These are phyloP conservation scores for Polyporus arcularius DNA, from an alignment of 768 basidiomycete species.

Conservation along the genomic window DNA sequence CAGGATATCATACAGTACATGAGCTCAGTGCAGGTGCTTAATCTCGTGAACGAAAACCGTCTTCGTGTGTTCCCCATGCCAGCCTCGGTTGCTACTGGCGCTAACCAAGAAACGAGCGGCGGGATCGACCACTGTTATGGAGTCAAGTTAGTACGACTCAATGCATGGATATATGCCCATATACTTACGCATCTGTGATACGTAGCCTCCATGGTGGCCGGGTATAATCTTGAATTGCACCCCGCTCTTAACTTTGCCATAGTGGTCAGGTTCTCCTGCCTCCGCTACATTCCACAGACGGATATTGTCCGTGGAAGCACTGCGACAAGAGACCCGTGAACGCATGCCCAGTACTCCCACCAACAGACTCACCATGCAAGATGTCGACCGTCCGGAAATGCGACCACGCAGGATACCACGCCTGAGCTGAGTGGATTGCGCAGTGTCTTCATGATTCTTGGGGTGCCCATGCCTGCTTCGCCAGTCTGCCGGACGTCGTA, in stretches of 20 bases:
- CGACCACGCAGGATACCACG: constrained; percentile 86
- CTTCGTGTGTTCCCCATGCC: constrained; percentile 88
- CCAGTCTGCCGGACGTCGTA: constrained; percentile 93
- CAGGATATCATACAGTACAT: neutral
- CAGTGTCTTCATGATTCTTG: constrained; percentile 77
- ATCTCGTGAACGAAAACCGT: constrained; percentile 93
- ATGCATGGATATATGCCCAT: constrained; percentile 21
- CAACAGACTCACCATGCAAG: constrained; percentile 73
- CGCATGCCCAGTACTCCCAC: neutral
- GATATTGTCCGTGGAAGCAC: constrained; percentile 91
- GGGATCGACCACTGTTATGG: constrained; percentile 75
- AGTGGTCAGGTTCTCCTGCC: constrained; percentile 65
- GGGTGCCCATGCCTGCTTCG: constrained; percentile 59
- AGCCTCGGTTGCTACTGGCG: constrained; percentile 91
- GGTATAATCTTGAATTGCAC: constrained; percentile 94
- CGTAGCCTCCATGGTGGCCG: constrained; percentile 92
- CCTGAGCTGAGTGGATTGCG: constrained; percentile 88
- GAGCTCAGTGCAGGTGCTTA: constrained; percentile 39
- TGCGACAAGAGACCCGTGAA: constrained; percentile 33
- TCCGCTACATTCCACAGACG: constrained; percentile 91
- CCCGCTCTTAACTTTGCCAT: constrained; percentile 61
- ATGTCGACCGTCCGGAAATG: constrained; percentile 91
- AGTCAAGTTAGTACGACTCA: neutral
- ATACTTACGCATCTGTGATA: constrained; percentile 88
- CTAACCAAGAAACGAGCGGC: constrained; percentile 84